A percentile compares a stretch with the other conserved stretches of the same genome.
These are phyloP conservation scores for Paramecium primaurelia DNA, from an alignment of 73 alveolate species.

Conservation along the genomic window DNA sequence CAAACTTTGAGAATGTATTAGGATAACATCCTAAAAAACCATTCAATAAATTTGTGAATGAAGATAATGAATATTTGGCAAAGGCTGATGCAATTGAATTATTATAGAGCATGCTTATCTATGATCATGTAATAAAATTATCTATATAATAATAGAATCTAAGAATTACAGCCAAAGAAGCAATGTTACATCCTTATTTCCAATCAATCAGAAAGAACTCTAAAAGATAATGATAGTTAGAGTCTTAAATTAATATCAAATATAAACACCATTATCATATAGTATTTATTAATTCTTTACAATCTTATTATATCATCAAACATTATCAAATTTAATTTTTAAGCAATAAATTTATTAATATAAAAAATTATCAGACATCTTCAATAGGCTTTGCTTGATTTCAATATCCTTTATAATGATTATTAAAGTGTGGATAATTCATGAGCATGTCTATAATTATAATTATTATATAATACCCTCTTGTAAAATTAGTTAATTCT, in stretches of 20 bases:
- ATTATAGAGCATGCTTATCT: slow-evolving; percentile 75
- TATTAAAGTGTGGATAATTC: neutral
- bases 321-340: neutral
- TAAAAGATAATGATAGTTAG: slow-evolving; percentile 11
- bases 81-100: slow-evolving; percentile 85
- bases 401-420: neutral
- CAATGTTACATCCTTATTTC: slow-evolving; percentile 80
- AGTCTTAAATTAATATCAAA: neutral
- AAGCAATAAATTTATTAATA: slow-evolving; percentile 12
- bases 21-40: slow-evolving; percentile 77
- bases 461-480: neutral
- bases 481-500: neutral
- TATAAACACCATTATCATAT: neutral
- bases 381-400: neutral
- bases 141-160: neutral
- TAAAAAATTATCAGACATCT: neutral
- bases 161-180: slow-evolving; percentile 85
- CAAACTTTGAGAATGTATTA: slow-evolving; percentile 64
- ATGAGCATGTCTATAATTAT: neutral
- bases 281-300: neutral
- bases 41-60: slow-evolving; percentile 73
- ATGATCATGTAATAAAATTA: slow-evolving; percentile 68
- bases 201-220: slow-evolving; percentile 26
- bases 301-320: neutral
- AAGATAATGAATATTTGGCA: slow-evolving; percentile 76